Conservation (phyloP, 225 moss, liverwort and hornwort genomes). For the Marchantia polymorpha region DNA sequence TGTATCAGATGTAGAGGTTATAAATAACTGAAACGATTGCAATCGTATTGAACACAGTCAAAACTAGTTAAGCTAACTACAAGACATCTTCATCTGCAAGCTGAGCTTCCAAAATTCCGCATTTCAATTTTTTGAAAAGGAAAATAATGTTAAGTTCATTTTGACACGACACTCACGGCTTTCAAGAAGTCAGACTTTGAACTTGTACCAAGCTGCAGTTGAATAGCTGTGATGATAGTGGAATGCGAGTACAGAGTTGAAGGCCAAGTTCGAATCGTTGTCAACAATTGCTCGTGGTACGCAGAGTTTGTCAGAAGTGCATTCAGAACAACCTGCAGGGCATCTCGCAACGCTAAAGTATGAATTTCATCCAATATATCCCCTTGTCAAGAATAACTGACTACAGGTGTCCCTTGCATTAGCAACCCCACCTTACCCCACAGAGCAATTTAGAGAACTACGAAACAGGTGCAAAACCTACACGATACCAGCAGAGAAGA, state of each 20-base stretch:
- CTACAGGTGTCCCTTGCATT: neutral
- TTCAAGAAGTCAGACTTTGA: constrained; percentile 64
- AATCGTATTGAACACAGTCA: neutral
- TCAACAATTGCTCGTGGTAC: constrained; percentile 78
- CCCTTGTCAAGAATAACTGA: neutral
- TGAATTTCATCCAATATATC: neutral
- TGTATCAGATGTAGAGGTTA: neutral
- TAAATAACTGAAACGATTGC: neutral
- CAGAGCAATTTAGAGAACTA: neutral
- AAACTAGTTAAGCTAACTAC: neutral
- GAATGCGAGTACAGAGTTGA: constrained; percentile 79
- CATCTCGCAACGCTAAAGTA: neutral
- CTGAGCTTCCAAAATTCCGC: neutral
- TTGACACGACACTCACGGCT: constrained; percentile 54
- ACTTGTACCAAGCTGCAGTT: constrained; percentile 85
- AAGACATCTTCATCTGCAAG: neutral
- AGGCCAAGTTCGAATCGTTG: constrained; percentile 87
- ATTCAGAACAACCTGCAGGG: constrained; percentile 86
- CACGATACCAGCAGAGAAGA: too few species aligned
- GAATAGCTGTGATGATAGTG: constrained; percentile 84
- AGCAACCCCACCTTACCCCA: neutral
- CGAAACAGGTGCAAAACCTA: neutral
- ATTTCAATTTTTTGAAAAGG: neutral
- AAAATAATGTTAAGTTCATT: neutral
- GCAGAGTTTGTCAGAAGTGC: constrained; percentile 86